Base-by-base conservation (phyloP, 371 early-diverging fungal genomes). In the Mortierella sp. region DNA sequence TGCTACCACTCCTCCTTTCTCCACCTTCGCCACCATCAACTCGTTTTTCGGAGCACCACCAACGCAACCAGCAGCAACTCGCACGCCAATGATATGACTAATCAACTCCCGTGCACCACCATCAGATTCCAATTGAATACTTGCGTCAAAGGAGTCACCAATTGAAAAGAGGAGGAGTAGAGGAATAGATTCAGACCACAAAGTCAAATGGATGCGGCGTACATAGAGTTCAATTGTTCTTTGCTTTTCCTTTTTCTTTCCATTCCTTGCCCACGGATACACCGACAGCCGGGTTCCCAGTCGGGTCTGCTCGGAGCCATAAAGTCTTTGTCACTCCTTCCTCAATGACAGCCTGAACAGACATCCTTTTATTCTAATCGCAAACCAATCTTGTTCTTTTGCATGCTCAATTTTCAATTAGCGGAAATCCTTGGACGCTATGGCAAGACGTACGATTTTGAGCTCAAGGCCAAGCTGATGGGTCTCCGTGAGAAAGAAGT, bases 381-480 rank as follows among this genome's bases (percentile, higher is more conserved):
- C n/a, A 68, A 53, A n/a, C n/a, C 50, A 8, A 34, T 53, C 58
- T 24, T 31, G 24, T n/a, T 39, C 22, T 7, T 14, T 44, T 55
- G 29, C 19, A 16, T 34, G 19, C n/a, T n/a, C n/a, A n/a, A n/a
- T n/a, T n/a, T n/a, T n/a, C n/a, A n/a, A n/a, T n/a, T 77, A 89
- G 90, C 89, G 52, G 89, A 89, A 73, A 92, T 95, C 70, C 80
- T 95, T 34, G 85, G 74, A 58, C 91, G 91, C 68, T 91, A 84
- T 72, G 95, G 94, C 55, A 90, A 91, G 83, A 87, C 77, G n/a
- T 96, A 93, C 73, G 90, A 89, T 10, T 95, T 94, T 87, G 94
- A 93, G 31, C 88, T 96, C 71, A 97, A 96, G 87, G 86, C 92
- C 52, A 89, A 92, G 81, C 85, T 96, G 83, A 95, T 96, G 95